A percentile compares a stretch with the other conserved stretches of the same genome.
Conservation (phyloP, 768 basidiomycete species). For the Kwoniella sp. region DNA sequence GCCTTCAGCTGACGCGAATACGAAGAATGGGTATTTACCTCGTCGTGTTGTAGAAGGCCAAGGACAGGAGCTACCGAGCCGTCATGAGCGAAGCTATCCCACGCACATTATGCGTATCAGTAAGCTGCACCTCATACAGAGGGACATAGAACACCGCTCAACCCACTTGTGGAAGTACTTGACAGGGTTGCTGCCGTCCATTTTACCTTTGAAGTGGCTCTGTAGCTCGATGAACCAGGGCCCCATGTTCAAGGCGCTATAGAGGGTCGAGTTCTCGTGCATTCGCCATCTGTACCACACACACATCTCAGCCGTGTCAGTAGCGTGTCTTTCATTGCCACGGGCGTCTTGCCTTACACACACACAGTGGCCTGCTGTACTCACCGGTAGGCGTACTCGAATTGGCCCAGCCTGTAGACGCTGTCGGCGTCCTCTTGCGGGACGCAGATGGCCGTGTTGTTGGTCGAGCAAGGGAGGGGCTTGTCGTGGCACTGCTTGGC, state of each 20-base stretch:
- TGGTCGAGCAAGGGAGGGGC: constrained; percentile 39
- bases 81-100: constrained; percentile 41
- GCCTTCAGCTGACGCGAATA: neutral
- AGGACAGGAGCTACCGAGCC: constrained; percentile 40
- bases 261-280: constrained; percentile 32
- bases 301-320: too few relatives aligned
- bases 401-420: constrained; percentile 41
- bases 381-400: constrained; percentile 31
- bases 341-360: neutral
- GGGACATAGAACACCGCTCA: too few relatives aligned
- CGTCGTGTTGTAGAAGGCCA: constrained; percentile 39
- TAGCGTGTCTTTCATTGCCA: neutral
- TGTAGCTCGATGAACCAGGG: constrained; percentile 38
- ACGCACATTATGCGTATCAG: neutral
- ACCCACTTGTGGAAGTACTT: constrained; percentile 39
- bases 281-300: constrained; percentile 33
- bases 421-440: constrained; percentile 33
- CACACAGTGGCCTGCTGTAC: neutral
- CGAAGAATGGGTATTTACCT: constrained; percentile 4
- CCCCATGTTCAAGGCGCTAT: constrained; percentile 35
- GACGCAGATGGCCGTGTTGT: constrained; percentile 32
- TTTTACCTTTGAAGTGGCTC: constrained; percentile 21
- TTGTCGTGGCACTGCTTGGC: constrained; percentile 45
- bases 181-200: constrained; percentile 17
- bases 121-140: neutral